These are phyloP conservation scores for Trapa incisa DNA, from an alignment of 345 rosid species.

Conservation along the genomic window DNA sequence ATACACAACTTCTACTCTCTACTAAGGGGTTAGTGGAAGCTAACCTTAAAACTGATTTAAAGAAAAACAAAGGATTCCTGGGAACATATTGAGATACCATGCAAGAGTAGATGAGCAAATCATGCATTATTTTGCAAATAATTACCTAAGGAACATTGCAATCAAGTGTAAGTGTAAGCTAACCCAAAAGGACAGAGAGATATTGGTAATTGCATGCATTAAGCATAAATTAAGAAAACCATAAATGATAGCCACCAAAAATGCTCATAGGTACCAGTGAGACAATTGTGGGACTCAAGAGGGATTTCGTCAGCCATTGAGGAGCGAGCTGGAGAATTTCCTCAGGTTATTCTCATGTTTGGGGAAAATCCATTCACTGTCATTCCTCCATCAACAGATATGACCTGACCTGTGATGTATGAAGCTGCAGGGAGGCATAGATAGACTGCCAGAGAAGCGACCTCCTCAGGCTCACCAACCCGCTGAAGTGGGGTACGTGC, in stretches of 20 bases:
- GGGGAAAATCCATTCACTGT: conserved; percentile 33
- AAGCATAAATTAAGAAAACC: neutral
- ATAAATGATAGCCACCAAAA: neutral
- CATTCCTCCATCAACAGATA: conserved; percentile 58
- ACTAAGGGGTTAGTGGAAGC: too few species aligned
- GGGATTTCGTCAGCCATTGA: neutral
- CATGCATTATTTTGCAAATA: too few species aligned
- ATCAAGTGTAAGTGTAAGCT: neutral
- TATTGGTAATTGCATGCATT: neutral
- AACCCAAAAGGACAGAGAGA: neutral
- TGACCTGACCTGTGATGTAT: conserved; percentile 61
- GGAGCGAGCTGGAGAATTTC: neutral
- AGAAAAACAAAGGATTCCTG: too few species aligned
- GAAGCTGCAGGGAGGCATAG: conserved; percentile 71
- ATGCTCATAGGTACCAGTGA: neutral
- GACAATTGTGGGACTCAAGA: neutral
- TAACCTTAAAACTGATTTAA: too few species aligned
- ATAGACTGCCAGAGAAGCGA: conserved; percentile 50
- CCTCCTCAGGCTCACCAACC: conserved; percentile 72
- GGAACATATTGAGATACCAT: too few species aligned
- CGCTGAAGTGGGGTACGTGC: conserved; percentile 68
- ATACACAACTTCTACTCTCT: too few species aligned
- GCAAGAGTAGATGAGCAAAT: too few species aligned
- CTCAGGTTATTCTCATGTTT: conserved; percentile 9
- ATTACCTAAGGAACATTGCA: neutral